These are phyloP conservation scores for Uronychia setigera DNA, from an alignment of 73 alveolate species.

Conservation along the genomic window DNA sequence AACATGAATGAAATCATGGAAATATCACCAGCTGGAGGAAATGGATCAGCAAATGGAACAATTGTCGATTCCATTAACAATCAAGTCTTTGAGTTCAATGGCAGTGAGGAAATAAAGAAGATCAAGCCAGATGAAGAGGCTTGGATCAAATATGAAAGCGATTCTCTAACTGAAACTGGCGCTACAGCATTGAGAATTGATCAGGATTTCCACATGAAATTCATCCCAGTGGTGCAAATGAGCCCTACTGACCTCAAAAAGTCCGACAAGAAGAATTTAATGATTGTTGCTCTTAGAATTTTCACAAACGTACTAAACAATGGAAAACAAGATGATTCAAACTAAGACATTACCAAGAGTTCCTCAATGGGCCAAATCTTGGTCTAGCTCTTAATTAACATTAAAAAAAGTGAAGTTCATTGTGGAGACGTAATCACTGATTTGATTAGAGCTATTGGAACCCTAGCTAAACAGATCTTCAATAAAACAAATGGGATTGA, in stretches of 20 bases:
- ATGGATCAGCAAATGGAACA: background rate
- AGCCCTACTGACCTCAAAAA: slow-evolving; percentile 78
- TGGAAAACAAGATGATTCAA: slow-evolving; percentile 90
- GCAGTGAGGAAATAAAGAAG: background rate
- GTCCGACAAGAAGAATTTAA: slow-evolving; percentile 76
- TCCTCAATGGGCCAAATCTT: slow-evolving; percentile 73
- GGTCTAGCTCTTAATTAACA: slow-evolving; percentile 49
- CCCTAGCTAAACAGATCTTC: slow-evolving; percentile 84
- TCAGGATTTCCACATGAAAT: slow-evolving; percentile 84
- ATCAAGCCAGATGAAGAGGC: slow-evolving; percentile 60
- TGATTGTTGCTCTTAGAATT: slow-evolving; percentile 77
- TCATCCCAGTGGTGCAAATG: slow-evolving; percentile 71
- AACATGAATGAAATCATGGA: slow-evolving; percentile 43
- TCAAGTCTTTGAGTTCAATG: background rate
- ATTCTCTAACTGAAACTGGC: slow-evolving; percentile 92
- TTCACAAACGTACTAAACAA: slow-evolving; percentile 81
- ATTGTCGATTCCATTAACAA: background rate
- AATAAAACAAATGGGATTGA: slow-evolving; percentile 85
- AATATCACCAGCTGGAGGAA: slow-evolving; percentile 17
- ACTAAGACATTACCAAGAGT: slow-evolving; percentile 91
- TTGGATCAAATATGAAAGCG: slow-evolving; percentile 84
- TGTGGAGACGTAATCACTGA: slow-evolving; percentile 83
- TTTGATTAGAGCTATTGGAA: slow-evolving; percentile 87
- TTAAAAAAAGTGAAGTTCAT: slow-evolving; percentile 56
- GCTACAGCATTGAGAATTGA: slow-evolving; percentile 94